These are phyloP conservation scores for Phytopythium delawarense DNA, from an alignment of 352 stramenopile genomes.

Conservation along the genomic window DNA sequence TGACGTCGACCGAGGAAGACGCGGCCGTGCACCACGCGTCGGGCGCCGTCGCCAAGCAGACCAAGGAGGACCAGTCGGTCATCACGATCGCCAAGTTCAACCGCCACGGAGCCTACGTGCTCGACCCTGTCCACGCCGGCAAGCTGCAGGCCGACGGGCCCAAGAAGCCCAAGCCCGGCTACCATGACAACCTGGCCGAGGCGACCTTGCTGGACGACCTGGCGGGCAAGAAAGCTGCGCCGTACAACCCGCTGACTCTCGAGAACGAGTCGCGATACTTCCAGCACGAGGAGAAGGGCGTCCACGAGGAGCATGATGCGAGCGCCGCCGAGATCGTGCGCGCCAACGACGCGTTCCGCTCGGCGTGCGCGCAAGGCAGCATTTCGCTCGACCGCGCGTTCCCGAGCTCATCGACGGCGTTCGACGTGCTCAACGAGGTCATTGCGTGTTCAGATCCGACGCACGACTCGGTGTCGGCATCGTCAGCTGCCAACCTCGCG, in stretches of 20 bases:
- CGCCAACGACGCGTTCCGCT: constrained; percentile 34
- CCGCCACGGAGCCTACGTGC: constrained; percentile 74
- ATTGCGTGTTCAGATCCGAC: constrained; percentile 58
- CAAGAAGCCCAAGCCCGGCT: constrained; percentile 43
- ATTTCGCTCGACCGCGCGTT: constrained; percentile 60
- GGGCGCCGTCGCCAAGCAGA: constrained; percentile 15
- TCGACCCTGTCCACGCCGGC: constrained; percentile 63
- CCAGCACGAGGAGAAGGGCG: constrained; percentile 37
- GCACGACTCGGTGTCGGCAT: constrained; percentile 48
- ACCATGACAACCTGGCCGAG: constrained; percentile 54
- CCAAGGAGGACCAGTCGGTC: constrained; percentile 46
- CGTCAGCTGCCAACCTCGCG: constrained; percentile 40
- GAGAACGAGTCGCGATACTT: constrained; percentile 85
- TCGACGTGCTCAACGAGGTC: constrained; percentile 60
- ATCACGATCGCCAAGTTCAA: constrained; percentile 89
- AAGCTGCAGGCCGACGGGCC: constrained; percentile 38
- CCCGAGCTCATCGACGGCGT: constrained; percentile 38
- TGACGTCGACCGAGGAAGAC: constrained; percentile 71
- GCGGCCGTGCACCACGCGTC: constrained; percentile 33
- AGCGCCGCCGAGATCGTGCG: not conserved
- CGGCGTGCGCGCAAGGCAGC: constrained; percentile 23
- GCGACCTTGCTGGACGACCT: constrained; percentile 76
- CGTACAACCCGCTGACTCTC: constrained; percentile 77
- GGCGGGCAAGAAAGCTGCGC: constrained; percentile 31
- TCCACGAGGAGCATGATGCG: constrained; percentile 11